phyloP scores from a whole-genome alignment of 2,329 filamentous ascomycete genomes.

The Thelonectria rubi region DNA sequence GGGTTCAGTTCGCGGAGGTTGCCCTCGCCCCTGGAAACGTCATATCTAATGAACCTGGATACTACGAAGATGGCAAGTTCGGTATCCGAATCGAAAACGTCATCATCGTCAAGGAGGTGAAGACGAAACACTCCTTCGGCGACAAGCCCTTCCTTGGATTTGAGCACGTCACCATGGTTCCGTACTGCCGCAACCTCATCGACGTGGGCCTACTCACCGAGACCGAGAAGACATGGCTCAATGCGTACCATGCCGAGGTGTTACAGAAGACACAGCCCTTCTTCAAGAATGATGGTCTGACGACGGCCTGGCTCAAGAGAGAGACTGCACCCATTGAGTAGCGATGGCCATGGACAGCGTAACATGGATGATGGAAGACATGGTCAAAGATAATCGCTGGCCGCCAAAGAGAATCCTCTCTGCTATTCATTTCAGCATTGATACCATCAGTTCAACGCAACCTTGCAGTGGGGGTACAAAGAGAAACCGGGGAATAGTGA shows the following conservation, averaged over 20 bases:
- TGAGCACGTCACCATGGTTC: conserved; percentile 97
- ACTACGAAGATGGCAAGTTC: conserved; percentile 94
- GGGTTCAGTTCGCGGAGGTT: conserved; percentile 91
- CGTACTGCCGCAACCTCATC: conserved; percentile 89
- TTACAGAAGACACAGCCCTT: conserved; percentile 80
- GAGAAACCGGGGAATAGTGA: too few species aligned
- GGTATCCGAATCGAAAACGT: conserved; percentile 98
- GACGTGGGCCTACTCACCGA: conserved; percentile 76
- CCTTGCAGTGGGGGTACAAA: too few species aligned
- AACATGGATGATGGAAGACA: too few species aligned
- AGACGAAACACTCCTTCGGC: conserved; percentile 87
- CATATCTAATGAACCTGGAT: conserved; percentile 94
- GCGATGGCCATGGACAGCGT: conserved; percentile 16
- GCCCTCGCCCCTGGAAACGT: conserved; percentile 92
- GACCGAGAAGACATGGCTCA: conserved; percentile 85
- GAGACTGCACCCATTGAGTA: conserved; percentile 75
- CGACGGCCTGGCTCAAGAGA: conserved; percentile 82
- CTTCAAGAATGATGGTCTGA: conserved; percentile 77
- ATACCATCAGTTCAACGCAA: too few species aligned
- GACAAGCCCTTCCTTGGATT: conserved; percentile 96
- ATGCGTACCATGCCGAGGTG: conserved; percentile 84
- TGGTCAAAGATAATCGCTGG: too few species aligned
- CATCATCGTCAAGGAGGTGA: conserved; percentile 86
- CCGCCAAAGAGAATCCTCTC: too few species aligned
- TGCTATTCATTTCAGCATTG: too few species aligned